A percentile compares a stretch with the other conserved stretches of the same genome.
These are phyloP conservation scores for Castanea mollissima DNA, from an alignment of 306 rosid species.

Conservation along the genomic window DNA sequence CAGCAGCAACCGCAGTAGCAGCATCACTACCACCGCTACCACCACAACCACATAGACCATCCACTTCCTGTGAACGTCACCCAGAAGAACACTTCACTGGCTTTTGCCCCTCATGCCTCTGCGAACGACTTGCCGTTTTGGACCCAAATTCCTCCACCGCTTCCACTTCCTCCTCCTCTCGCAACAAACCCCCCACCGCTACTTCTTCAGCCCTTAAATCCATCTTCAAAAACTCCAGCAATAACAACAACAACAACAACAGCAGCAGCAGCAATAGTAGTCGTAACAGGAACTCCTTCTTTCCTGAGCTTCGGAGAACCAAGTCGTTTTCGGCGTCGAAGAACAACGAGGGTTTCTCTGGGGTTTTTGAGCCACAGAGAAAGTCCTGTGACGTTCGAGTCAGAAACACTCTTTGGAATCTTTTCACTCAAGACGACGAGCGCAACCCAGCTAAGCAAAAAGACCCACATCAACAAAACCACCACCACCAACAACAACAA, in stretches of 20 bases:
- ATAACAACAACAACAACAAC: constrained; percentile 13
- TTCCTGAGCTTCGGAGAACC: constrained; percentile 93
- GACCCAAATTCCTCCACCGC: constrained; percentile 56
- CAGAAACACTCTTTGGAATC: constrained; percentile 68
- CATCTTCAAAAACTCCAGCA: constrained; percentile 48
- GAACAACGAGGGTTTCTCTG: constrained; percentile 85
- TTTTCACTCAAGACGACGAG: constrained; percentile 74
- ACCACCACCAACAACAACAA: too few species aligned
- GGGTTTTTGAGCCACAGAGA: constrained; percentile 86
- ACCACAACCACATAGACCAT: constrained; percentile 66
- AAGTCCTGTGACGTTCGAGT: constrained; percentile 92
- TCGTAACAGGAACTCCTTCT: constrained; percentile 17
- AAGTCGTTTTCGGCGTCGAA: constrained; percentile 95
- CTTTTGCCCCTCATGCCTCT: constrained; percentile 98
- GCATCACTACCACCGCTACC: constrained; percentile 47
- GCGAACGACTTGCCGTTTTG: constrained; percentile 94
- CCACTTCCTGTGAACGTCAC: constrained; percentile 80
- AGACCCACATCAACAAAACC: not conserved
- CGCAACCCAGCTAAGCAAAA: constrained; percentile 56
- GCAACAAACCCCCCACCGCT: constrained; percentile 74
- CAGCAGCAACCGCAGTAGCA: constrained; percentile 16
- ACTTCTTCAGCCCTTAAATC: constrained; percentile 90
- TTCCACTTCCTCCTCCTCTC: constrained; percentile 44
- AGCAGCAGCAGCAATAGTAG: constrained; percentile 10
- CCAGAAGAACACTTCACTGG: constrained; percentile 92